phyloP scores from a whole-genome alignment of 2,329 filamentous ascomycete species.

The Colletotrichum shisoi region DNA sequence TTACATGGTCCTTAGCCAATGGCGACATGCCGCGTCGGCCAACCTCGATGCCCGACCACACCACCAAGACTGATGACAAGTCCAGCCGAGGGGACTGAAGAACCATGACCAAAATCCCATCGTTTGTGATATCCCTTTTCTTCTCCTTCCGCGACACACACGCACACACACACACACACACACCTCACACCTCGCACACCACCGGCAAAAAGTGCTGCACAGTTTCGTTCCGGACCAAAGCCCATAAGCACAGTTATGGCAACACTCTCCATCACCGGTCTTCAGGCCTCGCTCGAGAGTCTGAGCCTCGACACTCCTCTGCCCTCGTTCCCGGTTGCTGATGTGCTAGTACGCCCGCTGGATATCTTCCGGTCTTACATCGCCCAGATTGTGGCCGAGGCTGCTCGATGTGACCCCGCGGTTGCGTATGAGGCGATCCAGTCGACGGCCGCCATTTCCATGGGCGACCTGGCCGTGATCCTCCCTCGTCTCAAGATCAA shows the following conservation, averaged over 20 bases:
- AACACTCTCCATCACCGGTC: slow-evolving; percentile 66
- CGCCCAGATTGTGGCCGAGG: slow-evolving; percentile 41
- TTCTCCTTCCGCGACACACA: neutral
- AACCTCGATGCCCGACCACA: slow-evolving; percentile 21
- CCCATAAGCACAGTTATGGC: slow-evolving; percentile 47
- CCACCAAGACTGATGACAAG: neutral
- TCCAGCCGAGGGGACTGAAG: slow-evolving; percentile 14
- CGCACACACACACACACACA: neutral
- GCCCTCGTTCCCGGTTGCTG: slow-evolving; percentile 40
- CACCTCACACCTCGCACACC: too few relatives aligned
- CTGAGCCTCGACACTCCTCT: slow-evolving; percentile 56
- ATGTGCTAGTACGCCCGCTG: slow-evolving; percentile 42
- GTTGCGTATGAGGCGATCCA: slow-evolving; percentile 47
- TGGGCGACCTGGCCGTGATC: slow-evolving; percentile 47
- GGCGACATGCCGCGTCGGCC: too few relatives aligned
- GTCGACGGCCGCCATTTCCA: slow-evolving; percentile 41
- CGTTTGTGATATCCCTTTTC: slow-evolving; percentile 7
- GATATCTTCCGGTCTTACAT: slow-evolving; percentile 47
- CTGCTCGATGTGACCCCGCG: slow-evolving; percentile 40
- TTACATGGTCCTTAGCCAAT: too few relatives aligned
- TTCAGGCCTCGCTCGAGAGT: slow-evolving; percentile 67
- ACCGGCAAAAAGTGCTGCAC: too few relatives aligned
- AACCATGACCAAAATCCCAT: neutral
- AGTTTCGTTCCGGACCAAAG: too few relatives aligned
- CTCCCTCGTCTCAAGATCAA: slow-evolving; percentile 46